Evolutionary conservation across 2,329 filamentous ascomycete genomes (phyloP).

Genomic region (Pseudogymnoascus sp.): DNA sequence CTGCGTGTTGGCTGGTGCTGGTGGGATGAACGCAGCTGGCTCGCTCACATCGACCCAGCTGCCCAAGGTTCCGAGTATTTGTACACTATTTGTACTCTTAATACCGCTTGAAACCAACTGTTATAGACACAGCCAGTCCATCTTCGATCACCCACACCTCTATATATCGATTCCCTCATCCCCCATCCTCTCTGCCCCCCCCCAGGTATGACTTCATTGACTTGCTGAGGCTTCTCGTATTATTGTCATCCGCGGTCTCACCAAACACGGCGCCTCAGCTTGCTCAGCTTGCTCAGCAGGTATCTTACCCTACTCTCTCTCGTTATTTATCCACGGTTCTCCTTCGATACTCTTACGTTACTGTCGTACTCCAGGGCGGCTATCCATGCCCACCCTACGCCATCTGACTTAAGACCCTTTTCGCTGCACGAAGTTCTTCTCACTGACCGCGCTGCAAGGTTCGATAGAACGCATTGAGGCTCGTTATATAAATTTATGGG

Average conservation of each 20-base stretch:
- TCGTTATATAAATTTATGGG: background rate
- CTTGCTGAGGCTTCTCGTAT: background rate
- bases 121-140: background rate
- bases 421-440: background rate
- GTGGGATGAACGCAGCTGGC: background rate
- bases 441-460: background rate
- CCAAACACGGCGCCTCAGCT: background rate
- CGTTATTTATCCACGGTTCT: background rate
- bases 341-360: background rate
- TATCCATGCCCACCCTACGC: background rate
- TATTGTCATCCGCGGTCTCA: background rate
- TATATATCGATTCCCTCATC: background rate
- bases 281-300: slow-evolving; percentile 3
- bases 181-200: background rate
- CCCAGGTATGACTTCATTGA: slow-evolving; percentile 5
- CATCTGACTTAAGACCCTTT: background rate
- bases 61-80: background rate
- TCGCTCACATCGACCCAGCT: background rate
- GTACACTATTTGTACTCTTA: too few species aligned
- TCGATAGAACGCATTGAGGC: slow-evolving; percentile 5
- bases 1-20: background rate
- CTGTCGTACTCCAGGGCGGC: background rate
- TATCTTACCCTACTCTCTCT: slow-evolving; percentile 1
- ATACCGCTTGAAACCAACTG: background rate
- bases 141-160: background rate